These are phyloP conservation scores for Pseudocercospora pini-densiflorae DNA, from an alignment of 2,329 filamentous ascomycete genomes.

Conservation along the genomic window DNA sequence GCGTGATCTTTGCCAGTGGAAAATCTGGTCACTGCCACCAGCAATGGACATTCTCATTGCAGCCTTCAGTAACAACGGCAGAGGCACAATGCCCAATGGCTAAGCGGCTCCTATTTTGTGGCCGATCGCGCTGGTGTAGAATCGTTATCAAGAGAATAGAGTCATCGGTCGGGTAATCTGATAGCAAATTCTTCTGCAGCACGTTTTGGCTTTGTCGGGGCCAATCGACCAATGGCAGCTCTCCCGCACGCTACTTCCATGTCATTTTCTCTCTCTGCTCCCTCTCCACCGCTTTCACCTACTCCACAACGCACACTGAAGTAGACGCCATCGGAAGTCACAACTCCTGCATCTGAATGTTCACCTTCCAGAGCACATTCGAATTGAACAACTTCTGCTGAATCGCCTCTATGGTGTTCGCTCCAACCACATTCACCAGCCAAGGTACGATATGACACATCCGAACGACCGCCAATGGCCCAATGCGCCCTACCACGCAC, in stretches of 20 bases:
- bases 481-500: too few relatives aligned
- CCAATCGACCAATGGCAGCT: neutral
- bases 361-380: slow-evolving; percentile 39
- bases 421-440: slow-evolving; percentile 57
- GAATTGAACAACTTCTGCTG: slow-evolving; percentile 1
- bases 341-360: neutral
- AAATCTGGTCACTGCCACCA: too few relatives aligned
- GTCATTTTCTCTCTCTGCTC: neutral
- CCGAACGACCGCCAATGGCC: neutral
- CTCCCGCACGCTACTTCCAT: neutral
- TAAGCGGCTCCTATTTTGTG: too few relatives aligned
- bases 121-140: too few relatives aligned
- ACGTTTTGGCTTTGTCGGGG: neutral
- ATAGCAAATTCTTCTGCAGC: neutral
- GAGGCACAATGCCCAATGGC: too few relatives aligned
- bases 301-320: neutral
- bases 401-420: slow-evolving; percentile 49
- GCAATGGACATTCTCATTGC: too few relatives aligned
- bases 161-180: neutral
- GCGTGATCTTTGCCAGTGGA: too few relatives aligned
- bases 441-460: slow-evolving; percentile 49
- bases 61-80: too few relatives aligned
- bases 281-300: slow-evolving; percentile 2
- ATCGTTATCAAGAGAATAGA: neutral
- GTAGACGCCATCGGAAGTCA: neutral